phyloP scores from a whole-genome alignment of 257 asterid genomes.

The Solanum stenotomum region DNA sequence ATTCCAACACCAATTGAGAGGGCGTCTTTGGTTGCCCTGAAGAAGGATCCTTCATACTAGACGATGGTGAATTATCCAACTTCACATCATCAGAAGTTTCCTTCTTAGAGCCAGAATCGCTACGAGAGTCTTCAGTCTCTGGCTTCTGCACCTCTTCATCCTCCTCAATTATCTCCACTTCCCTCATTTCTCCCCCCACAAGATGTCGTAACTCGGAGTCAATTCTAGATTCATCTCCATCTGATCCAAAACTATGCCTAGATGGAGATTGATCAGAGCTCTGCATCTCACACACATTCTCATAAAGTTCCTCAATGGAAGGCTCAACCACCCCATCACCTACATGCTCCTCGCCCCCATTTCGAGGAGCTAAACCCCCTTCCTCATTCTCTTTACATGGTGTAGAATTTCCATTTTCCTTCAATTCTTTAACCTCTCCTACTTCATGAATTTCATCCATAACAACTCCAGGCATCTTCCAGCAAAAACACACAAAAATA shows the following conservation, averaged over 20 bases:
- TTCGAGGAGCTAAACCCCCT: constrained; percentile 18
- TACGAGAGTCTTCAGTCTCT: constrained; percentile 24
- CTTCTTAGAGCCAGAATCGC: constrained; percentile 33
- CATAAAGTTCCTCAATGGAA: constrained; percentile 84
- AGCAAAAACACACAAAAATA: constrained; percentile 8
- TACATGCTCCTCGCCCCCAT: constrained; percentile 18
- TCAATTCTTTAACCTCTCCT: constrained; percentile 22
- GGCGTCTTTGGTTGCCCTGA: constrained; percentile 36
- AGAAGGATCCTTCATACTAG: constrained; percentile 21
- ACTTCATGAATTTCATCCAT: constrained; percentile 52
- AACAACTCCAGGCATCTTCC: constrained; percentile 64
- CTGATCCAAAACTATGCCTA: constrained; percentile 85
- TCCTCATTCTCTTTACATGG: constrained; percentile 22
- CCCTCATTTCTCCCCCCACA: constrained; percentile 79
- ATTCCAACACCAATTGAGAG: constrained; percentile 26
- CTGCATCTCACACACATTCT: constrained; percentile 90
- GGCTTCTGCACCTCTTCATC: constrained; percentile 56
- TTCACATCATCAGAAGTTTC: constrained; percentile 23
- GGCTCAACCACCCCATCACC: constrained; percentile 45
- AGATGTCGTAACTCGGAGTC: constrained; percentile 88
- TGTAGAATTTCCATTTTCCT: constrained; percentile 32
- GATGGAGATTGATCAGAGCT: constrained; percentile 95
- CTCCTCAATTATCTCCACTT: constrained; percentile 73
- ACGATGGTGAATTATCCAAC: constrained; percentile 30
- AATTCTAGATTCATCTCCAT: constrained; percentile 82